A percentile compares a stretch with the other conserved stretches of the same genome.
Evolutionary conservation across 1,284 basidiomycete genomes (phyloP).

Genomic region (Blastosporella zonata): DNA sequence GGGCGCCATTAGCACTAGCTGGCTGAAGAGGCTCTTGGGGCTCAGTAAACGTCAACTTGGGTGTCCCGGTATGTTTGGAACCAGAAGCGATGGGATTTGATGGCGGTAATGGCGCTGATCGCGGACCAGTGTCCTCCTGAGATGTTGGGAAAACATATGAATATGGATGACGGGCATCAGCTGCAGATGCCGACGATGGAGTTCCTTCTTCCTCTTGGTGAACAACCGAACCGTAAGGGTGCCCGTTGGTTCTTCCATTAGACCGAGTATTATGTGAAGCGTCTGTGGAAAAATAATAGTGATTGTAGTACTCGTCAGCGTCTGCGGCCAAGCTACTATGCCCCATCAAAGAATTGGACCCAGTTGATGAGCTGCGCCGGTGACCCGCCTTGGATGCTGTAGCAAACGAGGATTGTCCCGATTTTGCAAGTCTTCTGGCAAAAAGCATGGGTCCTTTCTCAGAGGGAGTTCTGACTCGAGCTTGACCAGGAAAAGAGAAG

Average conservation of each 20-base stretch:
- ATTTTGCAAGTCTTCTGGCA: constrained; percentile 9
- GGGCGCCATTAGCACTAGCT: constrained; percentile 5
- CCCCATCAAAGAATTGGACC: constrained; percentile 10
- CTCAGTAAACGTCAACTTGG: constrained; percentile 22
- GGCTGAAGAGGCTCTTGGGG: not conserved
- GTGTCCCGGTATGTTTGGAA: constrained; percentile 7
- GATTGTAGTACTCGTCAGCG: constrained; percentile 40
- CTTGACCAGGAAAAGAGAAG: constrained; percentile 39
- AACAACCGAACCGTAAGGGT: constrained; percentile 13
- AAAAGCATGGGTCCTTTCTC: constrained; percentile 11
- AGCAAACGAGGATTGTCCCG: not conserved
- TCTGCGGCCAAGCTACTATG: constrained; percentile 14
- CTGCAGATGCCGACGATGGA: constrained; percentile 19
- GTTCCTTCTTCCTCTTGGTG: not conserved
- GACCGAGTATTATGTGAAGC: constrained; percentile 13
- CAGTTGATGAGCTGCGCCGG: constrained; percentile 19
- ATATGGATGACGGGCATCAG: constrained; percentile 43
- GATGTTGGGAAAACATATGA: constrained; percentile 38
- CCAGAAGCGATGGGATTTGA: constrained; percentile 6
- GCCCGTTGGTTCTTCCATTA: constrained; percentile 4
- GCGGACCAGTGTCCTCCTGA: constrained; percentile 20
- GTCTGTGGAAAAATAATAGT: constrained; percentile 36
- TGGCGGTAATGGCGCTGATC: constrained; percentile 20
- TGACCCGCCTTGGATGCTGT: constrained; percentile 8
- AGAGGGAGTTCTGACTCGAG: constrained; percentile 25